Base-by-base conservation (phyloP, 2,329 filamentous ascomycete genomes). In the Cryphonectria carpinicola region DNA sequence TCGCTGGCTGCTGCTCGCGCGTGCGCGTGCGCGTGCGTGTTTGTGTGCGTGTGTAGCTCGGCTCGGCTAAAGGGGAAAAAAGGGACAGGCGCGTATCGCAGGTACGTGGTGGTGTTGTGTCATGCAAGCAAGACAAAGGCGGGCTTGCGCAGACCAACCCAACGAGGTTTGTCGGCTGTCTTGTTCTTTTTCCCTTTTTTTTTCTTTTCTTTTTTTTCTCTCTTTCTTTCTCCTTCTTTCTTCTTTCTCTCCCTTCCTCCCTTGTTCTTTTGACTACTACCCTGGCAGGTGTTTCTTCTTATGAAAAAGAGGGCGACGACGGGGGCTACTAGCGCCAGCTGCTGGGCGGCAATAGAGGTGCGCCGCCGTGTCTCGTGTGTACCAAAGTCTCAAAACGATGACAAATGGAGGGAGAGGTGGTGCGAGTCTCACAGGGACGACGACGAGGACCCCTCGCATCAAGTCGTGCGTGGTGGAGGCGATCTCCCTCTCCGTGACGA, bases 1-100 rank as follows among this genome's bases (percentile, higher is more conserved):
- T 92, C 75, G 76, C 77, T 28, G 76, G 28, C 43, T 37, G 32
- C 8, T 5, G 39, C 10, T 14, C 17, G n/a, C 8, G 32, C 25
- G 39, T 37, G 25, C 14, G 32, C 5, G 58, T 5, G 4, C 4
- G 54, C 4, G 56, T 8, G 37, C 17, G 25, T 11, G 37, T 37
- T 8, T 35, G 70, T 76, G 73, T 17, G 41, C 22, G 46, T n/a
- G 19, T 22, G 19, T 49, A n/a, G 19, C 46, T 49, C 22, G 46
- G 46, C 17, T n/a, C 46, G 72, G 71, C 71, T 74, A 68, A 65
- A 72, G 73, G 68, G 46, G 61, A 68, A 41, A 41, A 68, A 41
- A 60, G 46, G 61, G 67, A 35, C 19, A 49, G 41, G 66, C 60
- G 66, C 67, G 11, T 68, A 2, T 39, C 41, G 65, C 32, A 52